Evolutionary conservation across 495 filamentous ascomycete species (phyloP), one percentile per base, ranked within the genome.

Genomic region (Penicillium nucicola): DNA sequence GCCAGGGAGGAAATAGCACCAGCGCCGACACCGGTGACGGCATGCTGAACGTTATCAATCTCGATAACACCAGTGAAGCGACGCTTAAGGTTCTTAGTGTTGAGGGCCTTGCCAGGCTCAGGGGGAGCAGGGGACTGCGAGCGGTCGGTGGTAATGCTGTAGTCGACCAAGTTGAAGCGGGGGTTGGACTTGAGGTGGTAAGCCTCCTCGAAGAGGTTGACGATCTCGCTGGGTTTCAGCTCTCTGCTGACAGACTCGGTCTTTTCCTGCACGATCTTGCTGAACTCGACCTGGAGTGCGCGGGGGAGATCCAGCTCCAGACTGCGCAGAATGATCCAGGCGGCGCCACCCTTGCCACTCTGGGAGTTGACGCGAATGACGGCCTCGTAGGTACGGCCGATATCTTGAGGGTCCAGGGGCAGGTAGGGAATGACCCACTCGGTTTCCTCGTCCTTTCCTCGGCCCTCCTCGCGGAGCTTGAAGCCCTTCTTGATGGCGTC

Each of bases 401-500:
- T 96, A 71, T 97, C 92, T 57, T 87, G 78, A 2, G 92, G 92
- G 61, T 97, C 92, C 39, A 97, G 79, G 14, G 93, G 93, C 28
- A 98, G 86, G 65, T 97, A 98, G 2, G 92, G 93, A 39, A 98
- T 78, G 40, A 78, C 64, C 84, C 84, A 87, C 20, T 72, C 71
- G 47, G 46, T 39, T 23, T 82, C 79, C 18, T 91, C 81, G 46
- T 83, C 74, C 6, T 69, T 72, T 43, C 79, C 77, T 31, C 76
- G 79, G 0, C 72, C 65, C 25, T 77, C 67, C 63, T 91, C 77
- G 38, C 92, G 84, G 19, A 75, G 61, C 55, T 85, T 78, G 76
- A 97, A 97, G 11, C 93, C 92, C 75, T 97, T 97, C 75, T 95
- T 95, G 73, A 98, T 97, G 32, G 93, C 93, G 60, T 97, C 93